These are phyloP conservation scores for Carex cristatella DNA, from an alignment of 176 grass and related monocot species.

Conservation along the genomic window DNA sequence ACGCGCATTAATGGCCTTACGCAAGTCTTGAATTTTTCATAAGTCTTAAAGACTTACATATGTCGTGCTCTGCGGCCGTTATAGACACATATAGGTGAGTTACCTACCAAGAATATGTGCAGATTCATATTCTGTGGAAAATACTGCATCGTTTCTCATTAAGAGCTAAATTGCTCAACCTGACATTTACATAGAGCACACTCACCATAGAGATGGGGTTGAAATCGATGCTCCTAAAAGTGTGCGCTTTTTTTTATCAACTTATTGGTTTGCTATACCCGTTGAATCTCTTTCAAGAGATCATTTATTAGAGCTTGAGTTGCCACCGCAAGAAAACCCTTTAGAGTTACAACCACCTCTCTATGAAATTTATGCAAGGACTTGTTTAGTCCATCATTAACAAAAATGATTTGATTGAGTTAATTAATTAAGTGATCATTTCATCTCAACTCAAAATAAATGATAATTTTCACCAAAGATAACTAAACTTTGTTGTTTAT, in stretches of 20 bases:
- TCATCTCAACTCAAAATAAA: no score
- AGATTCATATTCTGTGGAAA: no score
- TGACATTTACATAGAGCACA: no score
- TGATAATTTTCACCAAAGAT: no score
- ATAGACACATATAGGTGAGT: not conserved
- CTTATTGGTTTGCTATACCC: not conserved
- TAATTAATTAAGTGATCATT: not conserved
- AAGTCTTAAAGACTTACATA: not conserved
- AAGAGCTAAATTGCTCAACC: no score
- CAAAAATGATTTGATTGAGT: not conserved
- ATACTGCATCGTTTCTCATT: no score
- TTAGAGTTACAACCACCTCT: not conserved
- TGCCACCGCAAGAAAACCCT: not conserved
- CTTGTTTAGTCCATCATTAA: no score
- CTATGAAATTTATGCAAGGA: no score
- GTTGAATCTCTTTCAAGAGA: not conserved
- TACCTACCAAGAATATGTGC: not conserved
- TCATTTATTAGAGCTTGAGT: not conserved
- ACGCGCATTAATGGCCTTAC: no score
- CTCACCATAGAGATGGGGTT: not conserved
- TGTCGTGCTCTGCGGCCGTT: not conserved
- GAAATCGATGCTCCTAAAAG: not conserved
- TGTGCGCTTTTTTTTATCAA: not conserved
- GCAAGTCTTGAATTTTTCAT: no score
- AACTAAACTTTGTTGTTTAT: no score